phyloP scores from a whole-genome alignment of 2,329 filamentous ascomycete genomes.

The Talaromyces pinophilus region DNA sequence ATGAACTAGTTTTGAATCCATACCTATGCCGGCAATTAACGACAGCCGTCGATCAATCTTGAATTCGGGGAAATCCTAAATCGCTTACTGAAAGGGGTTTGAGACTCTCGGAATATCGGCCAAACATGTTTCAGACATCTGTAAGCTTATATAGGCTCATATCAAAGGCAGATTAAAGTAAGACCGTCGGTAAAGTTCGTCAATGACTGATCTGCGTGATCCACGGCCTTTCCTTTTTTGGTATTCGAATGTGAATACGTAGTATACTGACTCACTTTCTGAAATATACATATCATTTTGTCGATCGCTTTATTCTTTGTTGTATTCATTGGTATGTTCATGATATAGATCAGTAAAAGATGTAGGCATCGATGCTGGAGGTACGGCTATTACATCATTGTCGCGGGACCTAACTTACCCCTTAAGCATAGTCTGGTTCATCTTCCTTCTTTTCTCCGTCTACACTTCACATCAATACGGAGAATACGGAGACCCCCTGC shows the following conservation, averaged over 20 bases:
- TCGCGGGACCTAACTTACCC: not conserved
- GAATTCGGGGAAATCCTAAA: not conserved
- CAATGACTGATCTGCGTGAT: not conserved
- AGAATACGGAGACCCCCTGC: not conserved
- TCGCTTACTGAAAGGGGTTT: not conserved
- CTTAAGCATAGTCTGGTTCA: not conserved
- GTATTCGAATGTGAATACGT: not conserved
- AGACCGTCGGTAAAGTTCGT: not conserved
- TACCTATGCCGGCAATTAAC: not conserved
- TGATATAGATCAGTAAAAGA: not conserved
- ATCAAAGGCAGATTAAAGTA: not conserved
- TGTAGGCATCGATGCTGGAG: not conserved
- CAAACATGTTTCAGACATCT: not conserved
- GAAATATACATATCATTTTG: not conserved
- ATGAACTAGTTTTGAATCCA: not conserved
- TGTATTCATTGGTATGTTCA: not conserved
- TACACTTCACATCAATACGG: not conserved
- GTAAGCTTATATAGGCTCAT: not conserved
- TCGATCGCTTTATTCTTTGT: not conserved
- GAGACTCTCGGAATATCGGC: not conserved
- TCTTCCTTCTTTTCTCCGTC: not conserved
- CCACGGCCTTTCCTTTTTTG: not conserved
- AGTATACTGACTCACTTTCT: not conserved
- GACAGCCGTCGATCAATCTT: not conserved
- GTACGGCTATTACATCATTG: conserved; percentile 1